Evolutionary conservation across 2,329 filamentous ascomycete species (phyloP), one percentile per base, ranked within the genome.

Genomic region (Phialophora macrospora): DNA sequence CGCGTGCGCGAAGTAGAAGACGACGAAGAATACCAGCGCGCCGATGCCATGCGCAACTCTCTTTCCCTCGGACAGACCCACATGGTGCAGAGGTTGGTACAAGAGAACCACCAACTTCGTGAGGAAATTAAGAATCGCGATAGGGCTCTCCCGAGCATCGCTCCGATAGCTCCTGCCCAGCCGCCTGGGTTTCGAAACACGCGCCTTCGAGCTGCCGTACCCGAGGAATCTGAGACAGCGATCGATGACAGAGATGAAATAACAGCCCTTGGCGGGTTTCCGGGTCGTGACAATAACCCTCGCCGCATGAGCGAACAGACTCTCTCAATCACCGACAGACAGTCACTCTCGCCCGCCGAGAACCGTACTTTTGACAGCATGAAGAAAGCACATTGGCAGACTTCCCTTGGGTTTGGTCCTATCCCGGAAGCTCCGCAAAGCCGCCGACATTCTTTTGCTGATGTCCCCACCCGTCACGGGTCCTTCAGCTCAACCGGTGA

Each of bases 401-500:
- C 80, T 17, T 81, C 80, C 3, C 77, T 83, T 30, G 81, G 80
- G 12, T 83, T 83, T 71, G 79, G 80, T 28, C 75, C 79, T 61
- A 74, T 80, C 51, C 72, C 75, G 38, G 81, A 83, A 66, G 74
- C 79, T 26, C 77, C 81, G 32, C 81, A 83, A 68, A 83, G 81
- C 68, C 80, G 81, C 44, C 80, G 81, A 22, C 81, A 83, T 71
- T 83, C 81, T 17, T 83, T 83, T 65, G 81, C 81, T 30, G 81
- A 83, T 67, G 79, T 83, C 51, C 80, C 81, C 11, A 79, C 81
- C 41, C 77, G 81, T 49, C 79, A 83, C 60, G 73, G 74, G 30
- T 82, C 81, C 11, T 74, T 82, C 56, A 74, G 78, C 60, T 75
- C 79, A 58, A 73, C 76, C 66, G 70, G 76, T 72, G 76, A 79